phyloP scores from a whole-genome alignment of 768 basidiomycete species.

The Pisolithus albus region DNA sequence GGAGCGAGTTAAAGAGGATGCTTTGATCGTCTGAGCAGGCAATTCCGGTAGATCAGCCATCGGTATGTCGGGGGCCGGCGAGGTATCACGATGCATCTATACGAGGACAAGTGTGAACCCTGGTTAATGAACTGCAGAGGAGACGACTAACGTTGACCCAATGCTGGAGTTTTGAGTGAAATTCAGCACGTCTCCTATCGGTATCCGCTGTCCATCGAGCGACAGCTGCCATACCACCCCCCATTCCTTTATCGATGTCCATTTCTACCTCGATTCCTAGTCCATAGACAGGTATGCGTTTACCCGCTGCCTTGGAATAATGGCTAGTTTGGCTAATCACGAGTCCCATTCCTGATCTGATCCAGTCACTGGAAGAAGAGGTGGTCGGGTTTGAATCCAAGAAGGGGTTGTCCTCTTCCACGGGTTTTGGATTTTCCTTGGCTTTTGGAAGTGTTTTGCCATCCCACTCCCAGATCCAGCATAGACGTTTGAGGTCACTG shows the following conservation, averaged over 20 bases:
- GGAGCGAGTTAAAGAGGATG: slow-evolving; percentile 62
- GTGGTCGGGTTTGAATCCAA: slow-evolving; percentile 36
- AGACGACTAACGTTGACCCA: slow-evolving; percentile 52
- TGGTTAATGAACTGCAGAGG: not conserved
- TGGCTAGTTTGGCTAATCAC: slow-evolving; percentile 68
- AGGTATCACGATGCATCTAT: slow-evolving; percentile 45
- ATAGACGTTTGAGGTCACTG: slow-evolving; percentile 68
- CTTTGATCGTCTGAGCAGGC: slow-evolving; percentile 37
- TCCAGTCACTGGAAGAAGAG: slow-evolving; percentile 57
- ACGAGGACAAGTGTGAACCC: slow-evolving; percentile 8
- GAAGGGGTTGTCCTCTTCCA: slow-evolving; percentile 70
- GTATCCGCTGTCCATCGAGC: slow-evolving; percentile 77
- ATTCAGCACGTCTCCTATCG: slow-evolving; percentile 52
- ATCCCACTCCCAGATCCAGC: slow-evolving; percentile 92
- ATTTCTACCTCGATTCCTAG: slow-evolving; percentile 85
- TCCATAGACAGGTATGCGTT: slow-evolving; percentile 74
- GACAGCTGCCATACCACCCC: slow-evolving; percentile 81
- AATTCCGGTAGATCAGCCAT: slow-evolving; percentile 61
- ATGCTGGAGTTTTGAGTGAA: slow-evolving; percentile 50
- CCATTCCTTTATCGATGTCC: slow-evolving; percentile 75
- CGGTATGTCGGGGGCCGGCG: slow-evolving; percentile 52
- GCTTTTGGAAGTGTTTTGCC: slow-evolving; percentile 33
- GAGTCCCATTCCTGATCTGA: slow-evolving; percentile 73
- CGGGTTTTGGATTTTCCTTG: slow-evolving; percentile 8
- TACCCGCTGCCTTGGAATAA: slow-evolving; percentile 55